phyloP scores from a whole-genome alignment of 805 yeast species.

The Candida succiphila region DNA sequence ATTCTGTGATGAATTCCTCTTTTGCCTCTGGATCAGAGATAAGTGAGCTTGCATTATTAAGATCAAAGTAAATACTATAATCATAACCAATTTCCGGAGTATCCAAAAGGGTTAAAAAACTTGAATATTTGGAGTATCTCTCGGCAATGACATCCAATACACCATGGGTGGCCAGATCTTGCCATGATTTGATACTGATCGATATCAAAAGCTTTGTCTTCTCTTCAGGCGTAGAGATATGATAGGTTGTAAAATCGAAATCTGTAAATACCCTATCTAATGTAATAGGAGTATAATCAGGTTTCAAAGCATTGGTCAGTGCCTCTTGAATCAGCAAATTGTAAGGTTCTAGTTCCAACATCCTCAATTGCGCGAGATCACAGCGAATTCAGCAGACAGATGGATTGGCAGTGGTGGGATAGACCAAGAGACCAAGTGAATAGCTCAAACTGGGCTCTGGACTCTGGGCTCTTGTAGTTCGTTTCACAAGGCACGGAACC shows the following conservation, averaged over 20 bases:
- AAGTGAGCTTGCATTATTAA: slow-evolving; percentile 20
- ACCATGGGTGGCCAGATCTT: slow-evolving; percentile 62
- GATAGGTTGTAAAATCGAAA: slow-evolving; percentile 93
- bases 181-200: slow-evolving; percentile 67
- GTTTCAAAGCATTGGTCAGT: slow-evolving; percentile 55
- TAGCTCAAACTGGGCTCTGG: no score
- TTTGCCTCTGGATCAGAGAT: slow-evolving; percentile 36
- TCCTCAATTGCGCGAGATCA: slow-evolving; percentile 15
- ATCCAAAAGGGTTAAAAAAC: slow-evolving; percentile 8
- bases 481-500: no score
- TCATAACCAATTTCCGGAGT: slow-evolving; percentile 73
- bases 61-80: slow-evolving; percentile 63
- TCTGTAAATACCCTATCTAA: slow-evolving; percentile 87
- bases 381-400: not conserved
- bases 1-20: slow-evolving; percentile 43
- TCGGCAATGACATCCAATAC: slow-evolving; percentile 42
- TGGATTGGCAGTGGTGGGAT: not conserved
- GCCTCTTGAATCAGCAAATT: slow-evolving; percentile 78
- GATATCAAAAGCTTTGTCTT: slow-evolving; percentile 59
- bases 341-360: slow-evolving; percentile 81
- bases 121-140: slow-evolving; percentile 36
- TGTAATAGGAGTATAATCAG: slow-evolving; percentile 36
- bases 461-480: no score
- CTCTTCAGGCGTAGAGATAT: slow-evolving; percentile 78
- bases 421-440: not conserved